Evolutionary conservation across 163 green algal genomes (phyloP).

Genomic region (Scenedesmus sp.): DNA sequence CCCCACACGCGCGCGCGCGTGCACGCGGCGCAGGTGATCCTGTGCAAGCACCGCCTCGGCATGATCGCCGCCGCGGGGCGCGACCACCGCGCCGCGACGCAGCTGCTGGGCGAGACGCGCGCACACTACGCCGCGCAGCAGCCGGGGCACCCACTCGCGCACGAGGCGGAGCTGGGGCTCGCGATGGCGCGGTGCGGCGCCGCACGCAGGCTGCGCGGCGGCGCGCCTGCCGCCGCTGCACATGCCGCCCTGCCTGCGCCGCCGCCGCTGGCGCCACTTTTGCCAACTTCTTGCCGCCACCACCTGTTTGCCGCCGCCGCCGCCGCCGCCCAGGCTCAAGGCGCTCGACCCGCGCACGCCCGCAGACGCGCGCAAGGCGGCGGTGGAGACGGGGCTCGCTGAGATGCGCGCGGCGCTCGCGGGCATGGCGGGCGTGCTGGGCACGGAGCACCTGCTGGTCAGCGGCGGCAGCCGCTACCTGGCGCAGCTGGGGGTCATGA

Average conservation of each 20-base stretch:
- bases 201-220: neutral
- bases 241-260: neutral
- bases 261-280: neutral
- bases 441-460: conserved; percentile 46
- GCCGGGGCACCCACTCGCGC: conserved; percentile 47
- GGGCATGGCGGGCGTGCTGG: conserved; percentile 45
- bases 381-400: conserved; percentile 40
- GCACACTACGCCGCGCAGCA: conserved; percentile 44
- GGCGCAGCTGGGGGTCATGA: conserved; percentile 43
- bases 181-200: conserved; percentile 54
- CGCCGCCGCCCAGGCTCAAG: conserved; percentile 48
- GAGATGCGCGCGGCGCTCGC: conserved; percentile 29
- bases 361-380: neutral
- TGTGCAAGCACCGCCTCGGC: conserved; percentile 68
- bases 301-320: too few species aligned
- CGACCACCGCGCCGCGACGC: conserved; percentile 55
- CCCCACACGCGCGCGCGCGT: too few species aligned
- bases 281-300: neutral
- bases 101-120: conserved; percentile 50
- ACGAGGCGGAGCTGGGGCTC: conserved; percentile 56
- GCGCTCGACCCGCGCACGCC: conserved; percentile 30
- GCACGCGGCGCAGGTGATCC: conserved; percentile 51
- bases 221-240: neutral
- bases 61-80: conserved; percentile 63
- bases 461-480: conserved; percentile 34